Evolutionary conservation across 2,329 filamentous ascomycete genomes (phyloP).

Genomic region (Rhynchosporium agropyri): DNA sequence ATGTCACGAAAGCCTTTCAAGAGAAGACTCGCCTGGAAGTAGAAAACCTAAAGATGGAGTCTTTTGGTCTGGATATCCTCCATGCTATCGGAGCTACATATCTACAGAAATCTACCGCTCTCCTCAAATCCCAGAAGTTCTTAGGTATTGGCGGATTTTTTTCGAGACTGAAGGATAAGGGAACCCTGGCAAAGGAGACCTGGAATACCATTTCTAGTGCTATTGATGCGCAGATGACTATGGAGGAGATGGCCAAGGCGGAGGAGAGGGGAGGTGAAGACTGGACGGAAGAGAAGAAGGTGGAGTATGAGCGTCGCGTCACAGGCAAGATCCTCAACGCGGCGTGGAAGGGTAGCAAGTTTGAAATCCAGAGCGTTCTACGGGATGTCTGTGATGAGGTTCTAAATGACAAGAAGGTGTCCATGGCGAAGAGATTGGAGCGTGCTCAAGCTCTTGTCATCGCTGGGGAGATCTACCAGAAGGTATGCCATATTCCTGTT

Average conservation of each 20-base stretch:
- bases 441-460: constrained; percentile 87
- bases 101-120: constrained; percentile 79
- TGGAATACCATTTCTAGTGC: constrained; percentile 97
- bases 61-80: constrained; percentile 92
- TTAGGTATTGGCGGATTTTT: constrained; percentile 96
- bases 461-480: constrained; percentile 84
- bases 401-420: constrained; percentile 76
- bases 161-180: constrained; percentile 92
- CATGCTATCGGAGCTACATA: constrained; percentile 95
- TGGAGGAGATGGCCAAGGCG: constrained; percentile 97
- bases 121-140: constrained; percentile 95
- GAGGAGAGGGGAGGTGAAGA: constrained; percentile 95
- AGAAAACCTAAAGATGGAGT: constrained; percentile 99
- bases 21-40: constrained; percentile 94
- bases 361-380: constrained; percentile 95
- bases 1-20: constrained; percentile 87
- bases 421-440: constrained; percentile 83
- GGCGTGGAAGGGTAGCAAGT: constrained; percentile 94
- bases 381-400: constrained; percentile 92
- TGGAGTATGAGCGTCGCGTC: constrained; percentile 91
- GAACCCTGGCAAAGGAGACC: constrained; percentile 93
- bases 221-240: constrained; percentile 95
- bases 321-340: constrained; percentile 98
- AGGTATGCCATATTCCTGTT: constrained; percentile 57
- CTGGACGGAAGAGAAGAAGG: constrained; percentile 97